Percentiles rank a stretch among this genome's conserved stretches.
Conservation (phyloP, 2,329 filamentous ascomycete genomes). For the Pseudogymnoascus sp. region DNA sequence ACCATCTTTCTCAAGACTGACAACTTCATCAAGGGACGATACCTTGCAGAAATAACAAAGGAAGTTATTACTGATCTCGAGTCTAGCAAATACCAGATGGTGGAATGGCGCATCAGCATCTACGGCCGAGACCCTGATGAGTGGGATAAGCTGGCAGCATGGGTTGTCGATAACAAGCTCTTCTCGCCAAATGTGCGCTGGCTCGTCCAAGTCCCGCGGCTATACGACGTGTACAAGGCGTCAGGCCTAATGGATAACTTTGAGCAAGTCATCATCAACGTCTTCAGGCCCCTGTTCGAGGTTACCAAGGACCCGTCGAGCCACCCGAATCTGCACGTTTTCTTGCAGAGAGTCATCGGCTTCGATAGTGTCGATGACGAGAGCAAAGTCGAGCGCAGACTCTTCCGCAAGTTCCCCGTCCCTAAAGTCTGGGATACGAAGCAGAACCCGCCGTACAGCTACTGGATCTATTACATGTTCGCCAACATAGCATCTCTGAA, state of each 20-base stretch:
- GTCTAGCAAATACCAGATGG: slow-evolving; percentile 99
- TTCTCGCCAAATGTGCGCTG: slow-evolving; percentile 97
- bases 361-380: slow-evolving; percentile 98
- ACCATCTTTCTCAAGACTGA: slow-evolving; percentile 99
- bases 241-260: slow-evolving; percentile 81
- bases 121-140: slow-evolving; percentile 89
- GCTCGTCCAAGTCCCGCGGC: slow-evolving; percentile 88
- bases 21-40: slow-evolving; percentile 92
- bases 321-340: slow-evolving; percentile 89
- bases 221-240: slow-evolving; percentile 94
- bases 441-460: slow-evolving; percentile 96
- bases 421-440: slow-evolving; percentile 83
- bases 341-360: slow-evolving; percentile 89
- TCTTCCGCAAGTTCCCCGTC: slow-evolving; percentile 93
- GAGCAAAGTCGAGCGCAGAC: slow-evolving; percentile 86
- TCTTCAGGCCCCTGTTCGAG: slow-evolving; percentile 91
- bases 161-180: slow-evolving; percentile 96
- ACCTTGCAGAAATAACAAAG: slow-evolving; percentile 94
- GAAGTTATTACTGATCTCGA: slow-evolving; percentile 96
- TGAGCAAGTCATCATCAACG: slow-evolving; percentile 81
- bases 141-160: slow-evolving; percentile 95
- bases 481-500: slow-evolving; percentile 92
- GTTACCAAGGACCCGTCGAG: slow-evolving; percentile 80
- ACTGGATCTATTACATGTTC: slow-evolving; percentile 98
- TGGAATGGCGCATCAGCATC: slow-evolving; percentile 97